These are phyloP conservation scores for Cyanodermella asteris DNA, from an alignment of 2,329 filamentous ascomycete species.

Conservation along the genomic window DNA sequence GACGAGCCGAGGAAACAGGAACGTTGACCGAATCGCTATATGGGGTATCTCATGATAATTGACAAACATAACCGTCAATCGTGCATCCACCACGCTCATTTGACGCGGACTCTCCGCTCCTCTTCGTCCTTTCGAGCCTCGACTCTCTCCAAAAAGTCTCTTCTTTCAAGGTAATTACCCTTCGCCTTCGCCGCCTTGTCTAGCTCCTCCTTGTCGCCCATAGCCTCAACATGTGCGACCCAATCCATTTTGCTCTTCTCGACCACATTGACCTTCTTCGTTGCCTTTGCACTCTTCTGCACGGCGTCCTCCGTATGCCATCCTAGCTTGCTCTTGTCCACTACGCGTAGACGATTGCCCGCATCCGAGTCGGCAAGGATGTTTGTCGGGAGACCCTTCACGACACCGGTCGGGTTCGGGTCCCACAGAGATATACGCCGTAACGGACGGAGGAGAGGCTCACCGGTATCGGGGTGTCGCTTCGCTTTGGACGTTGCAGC, in stretches of 20 bases:
- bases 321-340: too few relatives aligned
- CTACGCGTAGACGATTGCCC: too few relatives aligned
- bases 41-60: too few relatives aligned
- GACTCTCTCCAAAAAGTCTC: slow-evolving; percentile 39
- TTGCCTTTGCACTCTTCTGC: slow-evolving; percentile 14
- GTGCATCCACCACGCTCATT: too few relatives aligned
- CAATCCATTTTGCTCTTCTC: slow-evolving; percentile 45
- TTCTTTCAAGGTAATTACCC: slow-evolving; percentile 36
- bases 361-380: slow-evolving; percentile 4
- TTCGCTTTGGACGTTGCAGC: slow-evolving; percentile 7
- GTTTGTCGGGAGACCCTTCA: slow-evolving; percentile 4
- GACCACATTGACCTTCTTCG: slow-evolving; percentile 40
- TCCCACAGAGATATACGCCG: slow-evolving; percentile 28
- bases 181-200: slow-evolving; percentile 39
- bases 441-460: slow-evolving; percentile 17
- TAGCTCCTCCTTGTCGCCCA: slow-evolving; percentile 39
- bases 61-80: too few relatives aligned
- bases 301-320: slow-evolving; percentile 9
- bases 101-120: too few relatives aligned
- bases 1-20: too few relatives aligned
- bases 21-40: too few relatives aligned
- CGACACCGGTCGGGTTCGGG: slow-evolving; percentile 24
- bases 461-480: slow-evolving; percentile 3
- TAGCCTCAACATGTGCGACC: slow-evolving; percentile 39
- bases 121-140: slow-evolving; percentile 35